These are phyloP conservation scores for Clarireedia paspali DNA, from an alignment of 2,329 filamentous ascomycete genomes.

Conservation along the genomic window DNA sequence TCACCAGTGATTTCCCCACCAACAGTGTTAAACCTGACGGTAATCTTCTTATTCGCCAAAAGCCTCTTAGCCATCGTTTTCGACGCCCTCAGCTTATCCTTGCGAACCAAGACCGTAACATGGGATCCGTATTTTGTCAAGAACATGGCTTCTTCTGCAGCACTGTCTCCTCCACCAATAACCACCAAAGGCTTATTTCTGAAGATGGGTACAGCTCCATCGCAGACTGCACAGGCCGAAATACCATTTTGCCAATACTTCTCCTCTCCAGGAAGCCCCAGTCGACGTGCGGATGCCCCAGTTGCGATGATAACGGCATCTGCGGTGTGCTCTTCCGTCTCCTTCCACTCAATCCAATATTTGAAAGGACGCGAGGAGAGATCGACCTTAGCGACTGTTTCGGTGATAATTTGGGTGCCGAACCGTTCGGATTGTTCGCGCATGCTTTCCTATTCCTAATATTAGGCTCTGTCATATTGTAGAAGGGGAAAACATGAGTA, in stretches of 20 bases:
- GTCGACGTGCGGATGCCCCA: constrained; percentile 80
- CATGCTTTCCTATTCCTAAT: constrained; percentile 61
- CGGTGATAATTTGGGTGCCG: constrained; percentile 85
- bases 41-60: constrained; percentile 78
- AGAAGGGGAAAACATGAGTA: not conserved
- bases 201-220: constrained; percentile 96
- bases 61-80: constrained; percentile 88
- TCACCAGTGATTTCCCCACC: constrained; percentile 81
- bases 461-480: not conserved
- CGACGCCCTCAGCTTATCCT: constrained; percentile 77
- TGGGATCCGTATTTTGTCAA: constrained; percentile 95
- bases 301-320: constrained; percentile 93
- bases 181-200: constrained; percentile 91
- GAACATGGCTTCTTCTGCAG: constrained; percentile 95
- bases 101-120: constrained; percentile 87
- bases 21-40: constrained; percentile 76
- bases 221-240: constrained; percentile 93
- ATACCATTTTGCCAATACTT: constrained; percentile 97
- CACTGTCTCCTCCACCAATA: constrained; percentile 93
- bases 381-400: constrained; percentile 87
- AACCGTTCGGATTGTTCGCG: constrained; percentile 83
- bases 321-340: constrained; percentile 73
- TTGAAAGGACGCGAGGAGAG: constrained; percentile 79
- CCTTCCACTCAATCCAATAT: constrained; percentile 88
- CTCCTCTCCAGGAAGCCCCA: constrained; percentile 80